Conservation (phyloP, 306 rosid genomes). For the Macrotyloma uniflorum region DNA sequence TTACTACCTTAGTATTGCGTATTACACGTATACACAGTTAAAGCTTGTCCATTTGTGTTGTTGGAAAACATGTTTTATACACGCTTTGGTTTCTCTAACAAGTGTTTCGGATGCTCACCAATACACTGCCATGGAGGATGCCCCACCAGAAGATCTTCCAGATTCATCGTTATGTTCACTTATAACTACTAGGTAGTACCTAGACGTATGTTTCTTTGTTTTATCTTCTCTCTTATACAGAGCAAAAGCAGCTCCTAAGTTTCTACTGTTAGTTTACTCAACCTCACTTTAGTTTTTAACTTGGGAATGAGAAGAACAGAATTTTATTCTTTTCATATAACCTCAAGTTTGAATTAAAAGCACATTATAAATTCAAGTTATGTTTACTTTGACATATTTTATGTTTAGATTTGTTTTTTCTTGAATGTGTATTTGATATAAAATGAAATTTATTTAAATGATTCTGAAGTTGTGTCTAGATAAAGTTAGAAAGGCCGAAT, state of each 20-base stretch:
- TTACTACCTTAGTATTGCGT: neutral
- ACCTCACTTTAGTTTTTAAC: neutral
- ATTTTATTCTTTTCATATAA: too few species aligned
- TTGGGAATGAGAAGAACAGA: too few species aligned
- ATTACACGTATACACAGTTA: neutral
- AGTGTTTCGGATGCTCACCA: neutral
- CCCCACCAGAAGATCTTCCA: neutral
- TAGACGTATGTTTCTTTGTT: neutral
- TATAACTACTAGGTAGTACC: neutral
- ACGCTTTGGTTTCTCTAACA: conserved; percentile 45
- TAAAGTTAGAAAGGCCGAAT: too few species aligned
- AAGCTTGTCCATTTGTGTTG: neutral
- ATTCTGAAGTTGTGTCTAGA: too few species aligned
- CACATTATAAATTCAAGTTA: neutral
- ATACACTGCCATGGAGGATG: neutral
- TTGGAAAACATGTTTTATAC: neutral
- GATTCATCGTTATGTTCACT: too few species aligned
- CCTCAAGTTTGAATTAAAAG: neutral
- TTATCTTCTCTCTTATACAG: neutral
- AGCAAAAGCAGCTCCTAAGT: neutral
- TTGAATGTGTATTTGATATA: too few species aligned
- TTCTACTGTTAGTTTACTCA: neutral
- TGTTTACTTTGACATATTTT: too few species aligned
- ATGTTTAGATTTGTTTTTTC: too few species aligned
- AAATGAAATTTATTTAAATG: too few species aligned